Evolutionary conservation across 2,329 filamentous ascomycete species (phyloP).

Genomic region (Thermomyces lanuginosus): DNA sequence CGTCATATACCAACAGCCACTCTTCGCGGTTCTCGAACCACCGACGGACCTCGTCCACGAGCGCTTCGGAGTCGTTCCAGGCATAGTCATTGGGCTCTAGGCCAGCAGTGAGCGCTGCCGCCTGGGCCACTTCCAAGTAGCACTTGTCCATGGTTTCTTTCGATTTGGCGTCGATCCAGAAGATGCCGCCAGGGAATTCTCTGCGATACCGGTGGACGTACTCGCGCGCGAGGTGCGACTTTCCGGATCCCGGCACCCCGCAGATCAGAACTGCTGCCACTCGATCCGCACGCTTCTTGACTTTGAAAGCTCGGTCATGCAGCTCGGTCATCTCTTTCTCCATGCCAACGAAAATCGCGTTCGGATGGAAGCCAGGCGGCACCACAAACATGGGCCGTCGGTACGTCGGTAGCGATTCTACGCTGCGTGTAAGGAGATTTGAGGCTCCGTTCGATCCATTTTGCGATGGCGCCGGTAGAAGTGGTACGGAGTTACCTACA

Average conservation of each 20-base stretch:
- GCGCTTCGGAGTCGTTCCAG: constrained; percentile 29
- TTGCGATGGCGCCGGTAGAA: constrained; percentile 9
- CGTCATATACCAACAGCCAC: constrained; percentile 54
- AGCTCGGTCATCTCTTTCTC: constrained; percentile 41
- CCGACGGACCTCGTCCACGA: constrained; percentile 40
- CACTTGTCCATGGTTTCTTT: constrained; percentile 42
- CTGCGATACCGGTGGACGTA: constrained; percentile 46
- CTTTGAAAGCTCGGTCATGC: constrained; percentile 43
- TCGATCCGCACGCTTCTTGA: constrained; percentile 39
- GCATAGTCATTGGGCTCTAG: constrained; percentile 21
- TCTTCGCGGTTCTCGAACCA: constrained; percentile 47
- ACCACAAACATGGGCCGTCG: constrained; percentile 25
- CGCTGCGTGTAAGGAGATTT: constrained; percentile 13
- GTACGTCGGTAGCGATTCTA: constrained; percentile 10
- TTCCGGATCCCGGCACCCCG: constrained; percentile 49
- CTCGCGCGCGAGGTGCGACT: constrained; percentile 51
- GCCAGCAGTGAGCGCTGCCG: constrained; percentile 34
- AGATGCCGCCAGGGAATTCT: constrained; percentile 49
- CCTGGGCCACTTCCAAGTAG: constrained; percentile 50
- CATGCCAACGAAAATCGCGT: constrained; percentile 47
- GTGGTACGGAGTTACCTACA: constrained; percentile 18
- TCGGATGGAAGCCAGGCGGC: constrained; percentile 45
- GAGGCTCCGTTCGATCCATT: too few relatives aligned
- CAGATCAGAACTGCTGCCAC: constrained; percentile 49
- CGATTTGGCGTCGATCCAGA: constrained; percentile 52